A percentile compares a stretch with the other conserved stretches of the same genome.
phyloP scores from a whole-genome alignment of 2,329 filamentous ascomycete species.

The Pezicula rhizophila region DNA sequence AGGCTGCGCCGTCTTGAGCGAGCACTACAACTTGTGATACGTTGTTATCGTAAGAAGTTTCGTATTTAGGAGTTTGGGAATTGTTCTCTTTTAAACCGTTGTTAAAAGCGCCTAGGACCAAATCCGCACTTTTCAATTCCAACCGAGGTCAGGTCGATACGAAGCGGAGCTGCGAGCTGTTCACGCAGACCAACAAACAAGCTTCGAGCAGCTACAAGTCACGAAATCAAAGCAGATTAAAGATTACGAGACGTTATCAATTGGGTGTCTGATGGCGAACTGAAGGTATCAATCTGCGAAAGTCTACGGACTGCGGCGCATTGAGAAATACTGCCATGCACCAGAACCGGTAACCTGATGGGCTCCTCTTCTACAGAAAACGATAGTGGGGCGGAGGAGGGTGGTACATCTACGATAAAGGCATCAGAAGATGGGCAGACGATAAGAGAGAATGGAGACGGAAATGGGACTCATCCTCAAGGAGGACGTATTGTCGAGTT shows the following conservation, averaged over 20 bases:
- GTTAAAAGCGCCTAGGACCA: neutral
- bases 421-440: conserved; percentile 30
- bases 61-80: neutral
- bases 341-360: conserved; percentile 46
- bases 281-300: conserved; percentile 14
- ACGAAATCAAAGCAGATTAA: conserved; percentile 2
- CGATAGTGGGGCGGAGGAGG: conserved; percentile 53
- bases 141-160: neutral
- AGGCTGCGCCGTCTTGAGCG: neutral
- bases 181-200: neutral
- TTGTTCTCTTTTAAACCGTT: neutral
- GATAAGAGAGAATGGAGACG: conserved; percentile 38
- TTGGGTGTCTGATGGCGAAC: conserved; percentile 10
- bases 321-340: conserved; percentile 22
- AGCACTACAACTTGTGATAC: neutral
- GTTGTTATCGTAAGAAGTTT: too few relatives aligned
- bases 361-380: conserved; percentile 61
- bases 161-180: neutral
- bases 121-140: neutral
- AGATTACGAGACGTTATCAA: neutral
- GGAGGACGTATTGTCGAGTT: conserved; percentile 20
- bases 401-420: conserved; percentile 38
- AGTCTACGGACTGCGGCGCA: conserved; percentile 22
- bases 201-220: conserved; percentile 1
- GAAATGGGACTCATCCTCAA: conserved; percentile 19